A percentile compares a stretch with the other conserved stretches of the same genome.
These are phyloP conservation scores for Esteya vermicola DNA, from an alignment of 2,329 filamentous ascomycete species.

Conservation along the genomic window DNA sequence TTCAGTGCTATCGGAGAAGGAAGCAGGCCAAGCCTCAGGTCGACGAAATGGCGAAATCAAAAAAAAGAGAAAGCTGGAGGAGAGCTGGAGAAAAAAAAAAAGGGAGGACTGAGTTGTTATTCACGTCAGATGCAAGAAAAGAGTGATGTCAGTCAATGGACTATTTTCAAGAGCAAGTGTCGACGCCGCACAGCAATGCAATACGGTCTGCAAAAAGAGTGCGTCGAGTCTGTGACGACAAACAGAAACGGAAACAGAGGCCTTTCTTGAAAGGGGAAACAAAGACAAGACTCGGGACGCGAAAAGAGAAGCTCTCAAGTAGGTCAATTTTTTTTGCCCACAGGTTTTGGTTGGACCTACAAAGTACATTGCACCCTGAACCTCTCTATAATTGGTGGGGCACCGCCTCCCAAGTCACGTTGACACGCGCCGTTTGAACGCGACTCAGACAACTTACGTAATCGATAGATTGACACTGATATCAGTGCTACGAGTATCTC, in stretches of 20 bases:
- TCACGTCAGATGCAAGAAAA: neutral
- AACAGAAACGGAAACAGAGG: no score
- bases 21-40: no score
- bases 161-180: no score
- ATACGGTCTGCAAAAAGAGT: no score
- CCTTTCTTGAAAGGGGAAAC: neutral
- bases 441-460: neutral
- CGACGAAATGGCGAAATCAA: neutral
- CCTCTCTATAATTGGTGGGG: neutral
- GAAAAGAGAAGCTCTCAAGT: no score
- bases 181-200: no score
- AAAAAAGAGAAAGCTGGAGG: neutral
- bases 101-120: neutral
- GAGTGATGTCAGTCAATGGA: neutral
- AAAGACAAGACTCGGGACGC: no score
- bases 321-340: no score
- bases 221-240: no score
- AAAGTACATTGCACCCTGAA: neutral
- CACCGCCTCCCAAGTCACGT: neutral
- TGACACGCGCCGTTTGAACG: neutral
- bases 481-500: no score
- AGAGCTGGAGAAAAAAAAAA: neutral
- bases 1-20: no score
- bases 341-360: no score
- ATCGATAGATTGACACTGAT: neutral